Conservation (phyloP, 2,329 filamentous ascomycete genomes). For the Coleophoma eucalyptorum region DNA sequence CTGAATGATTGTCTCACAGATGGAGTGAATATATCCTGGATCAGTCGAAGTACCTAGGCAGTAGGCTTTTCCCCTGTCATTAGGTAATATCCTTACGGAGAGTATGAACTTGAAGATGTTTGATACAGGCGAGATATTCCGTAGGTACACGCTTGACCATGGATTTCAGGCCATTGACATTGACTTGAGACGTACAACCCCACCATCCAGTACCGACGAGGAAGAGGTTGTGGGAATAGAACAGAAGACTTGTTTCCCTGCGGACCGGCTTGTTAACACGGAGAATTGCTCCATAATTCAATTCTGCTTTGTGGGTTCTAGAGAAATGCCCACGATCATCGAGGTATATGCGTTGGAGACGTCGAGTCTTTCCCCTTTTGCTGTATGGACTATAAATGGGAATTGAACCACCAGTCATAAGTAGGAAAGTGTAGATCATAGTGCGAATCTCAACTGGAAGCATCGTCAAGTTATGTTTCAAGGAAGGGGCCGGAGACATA, state of each 20-base stretch:
- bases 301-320: not conserved
- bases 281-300: not conserved
- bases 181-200: slow-evolving; percentile 1
- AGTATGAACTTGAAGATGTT: not conserved
- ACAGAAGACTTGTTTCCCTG: not conserved
- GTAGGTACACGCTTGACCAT: slow-evolving; percentile 1
- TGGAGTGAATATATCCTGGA: no score
- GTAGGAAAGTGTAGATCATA: not conserved
- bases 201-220: not conserved
- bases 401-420: not conserved
- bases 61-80: no score
- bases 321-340: not conserved
- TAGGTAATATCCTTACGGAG: no score
- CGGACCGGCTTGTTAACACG: slow-evolving; percentile 3
- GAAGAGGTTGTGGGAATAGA: slow-evolving; percentile 1
- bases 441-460: not conserved
- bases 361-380: not conserved
- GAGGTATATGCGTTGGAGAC: not conserved
- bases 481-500: not conserved
- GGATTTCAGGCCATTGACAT: slow-evolving; percentile 1
- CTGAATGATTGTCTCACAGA: no score
- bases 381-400: not conserved
- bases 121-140: not conserved
- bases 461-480: not conserved
- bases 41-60: no score